Base-by-base conservation (phyloP, 352 stramenopile genomes). In the Pythium diclinum region DNA sequence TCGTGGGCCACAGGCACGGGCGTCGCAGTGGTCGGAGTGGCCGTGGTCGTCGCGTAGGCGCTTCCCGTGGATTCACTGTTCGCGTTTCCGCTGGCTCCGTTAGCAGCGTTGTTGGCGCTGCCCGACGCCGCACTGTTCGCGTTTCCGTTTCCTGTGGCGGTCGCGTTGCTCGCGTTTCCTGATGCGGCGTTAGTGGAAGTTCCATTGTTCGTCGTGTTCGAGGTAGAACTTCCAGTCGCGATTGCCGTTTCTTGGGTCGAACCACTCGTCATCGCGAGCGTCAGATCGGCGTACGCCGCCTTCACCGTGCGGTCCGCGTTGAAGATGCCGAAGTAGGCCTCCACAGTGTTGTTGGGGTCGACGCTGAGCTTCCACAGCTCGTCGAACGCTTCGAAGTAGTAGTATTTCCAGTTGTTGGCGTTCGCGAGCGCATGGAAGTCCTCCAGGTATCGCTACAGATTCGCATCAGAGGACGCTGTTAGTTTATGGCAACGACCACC, bases 381-480 rank as follows among this genome's bases (percentile, higher is more conserved):
- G 32, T 91, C 83, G 28, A 88, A 89, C 9, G 74, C 79, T 42
- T 75, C 74, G 58, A 89, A 91, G 73, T 89, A 91, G 69, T 83
- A 91, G 71, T 79, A 88, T 46, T 76, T 72, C 74, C 80, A 79
- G 3, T 61, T n/a, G n/a, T 74, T 38, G 36, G 66, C n/a, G 28
- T 55, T 44, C 1, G 82, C 84, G 44, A 86, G 68, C 3, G 68
- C 21, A 48, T 73, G 66, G 49, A 92, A 90, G 47, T 88, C 70
- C n/a, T 73, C 56, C 19, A 92, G 76, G 65, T 88, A 92, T 28
- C 44, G 72, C 73, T 77, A 56, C 32, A 60, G 2, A 62, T 28
- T 3, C 40, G 62, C 57, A 59, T 47, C 16, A 34, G 38, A 5
- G 44, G 4, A 9, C 17, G n/a, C 7, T 3, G n/a, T 51, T 13